A percentile compares a stretch with the other conserved stretches of the same genome.
These are phyloP conservation scores for Nymphaea thermarum DNA, from an alignment of 164 flowering plant species.

Conservation along the genomic window DNA sequence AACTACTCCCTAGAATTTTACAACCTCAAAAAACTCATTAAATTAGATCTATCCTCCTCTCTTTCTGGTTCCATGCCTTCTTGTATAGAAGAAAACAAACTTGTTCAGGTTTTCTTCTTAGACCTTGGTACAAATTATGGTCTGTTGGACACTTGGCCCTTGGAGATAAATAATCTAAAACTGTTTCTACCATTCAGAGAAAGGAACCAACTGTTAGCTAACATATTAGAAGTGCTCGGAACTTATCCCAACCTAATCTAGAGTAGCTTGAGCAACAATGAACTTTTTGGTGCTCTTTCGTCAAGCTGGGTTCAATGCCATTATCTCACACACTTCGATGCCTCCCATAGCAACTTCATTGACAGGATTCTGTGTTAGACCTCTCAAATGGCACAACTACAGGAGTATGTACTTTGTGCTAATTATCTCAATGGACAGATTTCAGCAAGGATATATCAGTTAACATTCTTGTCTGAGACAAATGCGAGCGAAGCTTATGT, in stretches of 20 bases:
- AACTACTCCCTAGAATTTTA: too few species aligned
- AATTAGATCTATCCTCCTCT: too few species aligned
- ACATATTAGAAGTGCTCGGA: not conserved
- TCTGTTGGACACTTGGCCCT: too few species aligned
- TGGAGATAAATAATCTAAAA: too few species aligned
- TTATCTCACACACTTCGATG: not conserved
- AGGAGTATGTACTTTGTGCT: not conserved
- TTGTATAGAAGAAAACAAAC: too few species aligned
- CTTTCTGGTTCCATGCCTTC: too few species aligned
- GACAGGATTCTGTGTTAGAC: not conserved
- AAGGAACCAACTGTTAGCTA: not conserved
- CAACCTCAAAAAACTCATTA: too few species aligned
- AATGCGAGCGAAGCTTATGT: not conserved
- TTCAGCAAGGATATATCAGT: not conserved
- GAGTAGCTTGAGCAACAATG: not conserved
- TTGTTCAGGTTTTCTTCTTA: too few species aligned
- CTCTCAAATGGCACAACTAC: not conserved
- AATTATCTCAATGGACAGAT: not conserved
- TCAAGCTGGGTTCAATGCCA: not conserved
- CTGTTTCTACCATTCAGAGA: not conserved
- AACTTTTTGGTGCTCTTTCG: not conserved
- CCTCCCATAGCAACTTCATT: not conserved
- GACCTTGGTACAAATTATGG: too few species aligned
- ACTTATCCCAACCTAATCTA: not conserved
- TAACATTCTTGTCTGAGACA: not conserved